These are phyloP conservation scores for Tothia fuscella DNA, from an alignment of 2,329 filamentous ascomycete genomes.

Conservation along the genomic window DNA sequence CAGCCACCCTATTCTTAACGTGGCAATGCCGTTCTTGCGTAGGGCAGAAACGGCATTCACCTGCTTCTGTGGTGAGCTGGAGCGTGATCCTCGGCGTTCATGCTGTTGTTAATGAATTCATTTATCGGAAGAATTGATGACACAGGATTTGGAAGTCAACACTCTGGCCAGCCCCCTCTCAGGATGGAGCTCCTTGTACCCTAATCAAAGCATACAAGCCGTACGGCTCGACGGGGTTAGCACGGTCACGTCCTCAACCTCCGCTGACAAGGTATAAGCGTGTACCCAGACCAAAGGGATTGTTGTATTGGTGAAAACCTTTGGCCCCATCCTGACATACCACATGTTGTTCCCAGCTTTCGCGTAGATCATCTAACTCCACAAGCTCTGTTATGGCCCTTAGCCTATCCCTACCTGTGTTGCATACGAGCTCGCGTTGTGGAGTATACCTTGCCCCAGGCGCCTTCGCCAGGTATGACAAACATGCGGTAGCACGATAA, in stretches of 20 bases:
- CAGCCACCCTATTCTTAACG: too few relatives aligned
- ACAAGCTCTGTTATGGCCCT: neutral
- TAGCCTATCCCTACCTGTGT: conserved; percentile 6
- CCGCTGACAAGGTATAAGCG: neutral
- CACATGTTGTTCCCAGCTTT: neutral
- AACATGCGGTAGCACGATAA: conserved; percentile 8
- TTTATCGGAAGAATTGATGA: conserved; percentile 1
- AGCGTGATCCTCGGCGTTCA: too few relatives aligned
- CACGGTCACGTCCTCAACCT: neutral
- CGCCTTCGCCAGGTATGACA: conserved; percentile 6
- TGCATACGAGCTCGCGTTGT: conserved; percentile 5
- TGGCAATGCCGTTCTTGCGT: too few relatives aligned
- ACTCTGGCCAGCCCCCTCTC: neutral
- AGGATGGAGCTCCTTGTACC: neutral
- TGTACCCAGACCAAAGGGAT: neutral
- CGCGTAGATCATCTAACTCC: neutral
- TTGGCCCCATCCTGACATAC: conserved; percentile 1
- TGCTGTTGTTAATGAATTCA: too few relatives aligned
- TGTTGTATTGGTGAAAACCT: neutral
- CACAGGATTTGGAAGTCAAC: conserved; percentile 1
- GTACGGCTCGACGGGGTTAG: neutral
- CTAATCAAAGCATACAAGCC: neutral
- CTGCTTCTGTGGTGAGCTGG: too few relatives aligned
- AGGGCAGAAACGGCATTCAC: too few relatives aligned
- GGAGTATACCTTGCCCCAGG: conserved; percentile 5